Conservation (phyloP, 805 yeast species). For the Yarrowia porcina region DNA sequence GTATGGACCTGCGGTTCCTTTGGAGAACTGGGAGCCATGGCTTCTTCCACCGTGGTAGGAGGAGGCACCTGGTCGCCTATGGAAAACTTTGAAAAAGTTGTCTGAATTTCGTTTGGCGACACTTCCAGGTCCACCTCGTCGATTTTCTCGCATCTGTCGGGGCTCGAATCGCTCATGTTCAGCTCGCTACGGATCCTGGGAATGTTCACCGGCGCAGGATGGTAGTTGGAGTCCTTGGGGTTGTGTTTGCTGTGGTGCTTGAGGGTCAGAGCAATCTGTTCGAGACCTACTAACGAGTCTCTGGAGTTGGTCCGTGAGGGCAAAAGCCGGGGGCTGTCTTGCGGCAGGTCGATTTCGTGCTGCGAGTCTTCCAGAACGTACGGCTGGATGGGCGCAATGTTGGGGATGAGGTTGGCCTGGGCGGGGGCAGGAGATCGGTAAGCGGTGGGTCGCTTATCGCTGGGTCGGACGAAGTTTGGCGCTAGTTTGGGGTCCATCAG, state of each 20-base stretch:
- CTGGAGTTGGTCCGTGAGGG: slow-evolving; percentile 11
- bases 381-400: slow-evolving; percentile 72
- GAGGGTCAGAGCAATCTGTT: slow-evolving; percentile 22
- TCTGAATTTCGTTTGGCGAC: not conserved
- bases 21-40: not conserved
- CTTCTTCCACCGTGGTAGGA: not conserved
- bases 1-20: not conserved
- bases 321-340: slow-evolving; percentile 35
- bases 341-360: slow-evolving; percentile 60
- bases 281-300: slow-evolving; percentile 18
- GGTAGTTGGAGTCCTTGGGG: slow-evolving; percentile 5
- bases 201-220: slow-evolving; percentile 26
- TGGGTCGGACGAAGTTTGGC: slow-evolving; percentile 85
- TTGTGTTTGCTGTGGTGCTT: slow-evolving; percentile 16
- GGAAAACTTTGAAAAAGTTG: not conserved
- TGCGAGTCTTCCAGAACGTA: slow-evolving; percentile 73
- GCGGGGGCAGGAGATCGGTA: slow-evolving; percentile 35
- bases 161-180: slow-evolving; percentile 21
- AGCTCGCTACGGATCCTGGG: slow-evolving; percentile 28
- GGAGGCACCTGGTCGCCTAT: not conserved
- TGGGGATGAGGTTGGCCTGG: slow-evolving; percentile 45
- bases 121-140: slow-evolving; percentile 4
- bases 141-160: slow-evolving; percentile 19
- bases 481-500: slow-evolving; percentile 90
- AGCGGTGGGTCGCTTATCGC: slow-evolving; percentile 50